A percentile compares a stretch with the other conserved stretches of the same genome.
phyloP scores from a whole-genome alignment of 352 stramenopile species.

The Thalassiosira hispida region DNA sequence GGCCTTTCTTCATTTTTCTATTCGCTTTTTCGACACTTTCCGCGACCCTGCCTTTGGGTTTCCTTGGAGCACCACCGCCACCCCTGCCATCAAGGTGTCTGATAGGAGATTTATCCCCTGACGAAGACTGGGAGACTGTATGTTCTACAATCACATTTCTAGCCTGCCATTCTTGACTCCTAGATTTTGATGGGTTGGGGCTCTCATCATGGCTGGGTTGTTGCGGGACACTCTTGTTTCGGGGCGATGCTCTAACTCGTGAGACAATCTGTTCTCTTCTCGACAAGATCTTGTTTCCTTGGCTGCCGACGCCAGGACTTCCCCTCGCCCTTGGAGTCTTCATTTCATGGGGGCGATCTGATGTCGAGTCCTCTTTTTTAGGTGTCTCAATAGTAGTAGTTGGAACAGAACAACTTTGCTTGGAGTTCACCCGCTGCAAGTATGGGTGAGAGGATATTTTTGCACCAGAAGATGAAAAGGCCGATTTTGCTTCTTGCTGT shows the following conservation, averaged over 20 bases:
- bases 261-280: slow-evolving; percentile 50
- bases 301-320: slow-evolving; percentile 11
- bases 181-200: slow-evolving; percentile 6
- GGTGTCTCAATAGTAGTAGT: neutral
- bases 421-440: slow-evolving; percentile 25
- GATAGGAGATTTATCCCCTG: slow-evolving; percentile 8
- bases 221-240: slow-evolving; percentile 15
- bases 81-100: slow-evolving; percentile 16
- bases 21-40: slow-evolving; percentile 47
- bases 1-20: slow-evolving; percentile 18
- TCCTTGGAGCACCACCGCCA: neutral
- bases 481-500: slow-evolving; percentile 24
- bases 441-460: slow-evolving; percentile 43
- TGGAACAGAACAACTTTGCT: neutral
- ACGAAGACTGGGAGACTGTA: slow-evolving; percentile 13
- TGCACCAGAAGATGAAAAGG: slow-evolving; percentile 1
- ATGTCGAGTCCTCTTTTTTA: neutral
- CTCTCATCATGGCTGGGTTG: neutral
- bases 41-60: slow-evolving; percentile 25
- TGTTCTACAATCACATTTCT: slow-evolving; percentile 25
- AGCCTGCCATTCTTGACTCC: slow-evolving; percentile 19
- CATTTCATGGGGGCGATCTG: slow-evolving; percentile 17
- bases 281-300: slow-evolving; percentile 5
- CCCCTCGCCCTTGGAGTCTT: slow-evolving; percentile 30
- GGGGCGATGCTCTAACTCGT: slow-evolving; percentile 28